A percentile compares a stretch with the other conserved stretches of the same genome.
phyloP scores from a whole-genome alignment of 208 protist genomes.

The Wallacemonas rigidus region DNA sequence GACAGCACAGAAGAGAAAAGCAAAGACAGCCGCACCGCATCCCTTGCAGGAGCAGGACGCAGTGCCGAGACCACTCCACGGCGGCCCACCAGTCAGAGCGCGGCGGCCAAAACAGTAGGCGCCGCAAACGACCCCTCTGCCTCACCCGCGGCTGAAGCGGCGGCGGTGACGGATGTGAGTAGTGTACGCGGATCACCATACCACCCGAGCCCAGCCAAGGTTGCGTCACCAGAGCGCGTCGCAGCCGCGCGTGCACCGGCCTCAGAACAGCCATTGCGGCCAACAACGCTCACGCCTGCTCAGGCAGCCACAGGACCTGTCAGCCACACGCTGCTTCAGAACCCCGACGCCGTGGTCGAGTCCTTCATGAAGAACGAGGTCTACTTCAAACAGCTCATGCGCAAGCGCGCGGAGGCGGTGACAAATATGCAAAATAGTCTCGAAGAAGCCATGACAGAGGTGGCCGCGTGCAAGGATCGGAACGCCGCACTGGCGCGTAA shows the following conservation, averaged over 20 bases:
- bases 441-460: slow-evolving; percentile 61
- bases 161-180: not conserved
- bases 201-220: slow-evolving; percentile 1
- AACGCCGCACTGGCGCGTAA: slow-evolving; percentile 56
- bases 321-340: slow-evolving; percentile 39
- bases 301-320: slow-evolving; percentile 27
- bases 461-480: slow-evolving; percentile 70
- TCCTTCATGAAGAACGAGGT: slow-evolving; percentile 87
- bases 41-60: not conserved
- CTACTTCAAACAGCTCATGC: slow-evolving; percentile 83
- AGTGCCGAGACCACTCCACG: not conserved
- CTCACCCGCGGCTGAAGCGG: not conserved
- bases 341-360: slow-evolving; percentile 63
- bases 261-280: not conserved
- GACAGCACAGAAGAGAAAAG: slow-evolving; percentile 19
- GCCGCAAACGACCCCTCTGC: not conserved
- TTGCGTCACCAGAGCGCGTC: not conserved
- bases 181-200: not conserved
- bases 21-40: not conserved
- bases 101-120: not conserved
- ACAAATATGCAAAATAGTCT: slow-evolving; percentile 55
- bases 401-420: slow-evolving; percentile 62
- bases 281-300: slow-evolving; percentile 23
- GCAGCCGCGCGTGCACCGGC: not conserved
- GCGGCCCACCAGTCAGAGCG: not conserved